Evolutionary conservation across 257 asterid genomes (phyloP), one percentile per base, ranked within the genome.

Genomic region (Petunia axillaris): DNA sequence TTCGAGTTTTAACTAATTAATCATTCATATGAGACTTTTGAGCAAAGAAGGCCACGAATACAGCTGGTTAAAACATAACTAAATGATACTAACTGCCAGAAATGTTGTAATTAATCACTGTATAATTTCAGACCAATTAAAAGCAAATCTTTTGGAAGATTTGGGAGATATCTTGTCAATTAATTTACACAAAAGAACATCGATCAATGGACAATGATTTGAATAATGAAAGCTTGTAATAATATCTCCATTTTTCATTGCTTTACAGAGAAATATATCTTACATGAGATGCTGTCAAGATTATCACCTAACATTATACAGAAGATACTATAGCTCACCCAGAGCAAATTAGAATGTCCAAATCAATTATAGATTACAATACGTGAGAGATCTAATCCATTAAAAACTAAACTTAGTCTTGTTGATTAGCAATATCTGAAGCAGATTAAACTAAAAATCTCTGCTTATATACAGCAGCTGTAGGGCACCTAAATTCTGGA

Each of bases 11-110:
- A 62, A 76, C 81, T 77, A 84, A 84, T 89, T 82, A 90, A 86
- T 86, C 80, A 81, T 38, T 64, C 1, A 10, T 79, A 84, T 84
- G 88, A 81, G 91, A 93, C 91, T 87, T 88, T 86, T 70, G 16
- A 75, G 83, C 85, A 75, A 82, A 82, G 78, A 77, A 48, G 81
- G 77, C 85, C 95, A 83, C 86, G 75, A 39, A 77, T 52, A 89
- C 97, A 91, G 95, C 95, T 92, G 94, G 90, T 88, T 84, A 86
- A 94, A 88, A 85, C 91, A 87, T 77, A 86, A 86, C 77, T 87
- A 87, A 90, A 76, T 80, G 80, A 86, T 84, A 89, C 85, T 64
- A 83, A 84, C 89, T 70, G 87, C 87, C 85, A 77, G 41, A 75
- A 85, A 85, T 38, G 68, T 65, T 68, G 80, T 76, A 79, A 84